Evolutionary conservation across 441 rosid genomes (phyloP).

Genomic region (Iberis amara): DNA sequence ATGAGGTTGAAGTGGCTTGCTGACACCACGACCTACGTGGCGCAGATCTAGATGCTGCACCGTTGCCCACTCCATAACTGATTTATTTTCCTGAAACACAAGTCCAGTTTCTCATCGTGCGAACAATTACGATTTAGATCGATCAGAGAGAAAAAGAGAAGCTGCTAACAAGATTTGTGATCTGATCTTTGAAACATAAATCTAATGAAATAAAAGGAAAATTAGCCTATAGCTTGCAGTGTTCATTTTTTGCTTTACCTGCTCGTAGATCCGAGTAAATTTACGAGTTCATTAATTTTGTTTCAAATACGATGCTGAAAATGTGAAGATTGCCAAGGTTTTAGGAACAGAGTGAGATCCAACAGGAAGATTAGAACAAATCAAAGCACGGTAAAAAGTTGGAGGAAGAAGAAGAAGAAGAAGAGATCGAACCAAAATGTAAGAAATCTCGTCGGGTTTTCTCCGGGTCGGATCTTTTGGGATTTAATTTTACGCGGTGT

Average conservation of each 20-base stretch:
- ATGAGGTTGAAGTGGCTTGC: slow-evolving; percentile 83
- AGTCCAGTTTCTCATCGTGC: background rate
- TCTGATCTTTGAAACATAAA: slow-evolving; percentile 14
- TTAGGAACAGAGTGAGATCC: slow-evolving; percentile 23
- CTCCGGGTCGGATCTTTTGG: slow-evolving; percentile 24
- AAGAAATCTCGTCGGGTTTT: slow-evolving; percentile 19
- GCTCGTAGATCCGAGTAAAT: slow-evolving; percentile 21
- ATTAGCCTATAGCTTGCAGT: slow-evolving; percentile 17
- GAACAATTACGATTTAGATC: slow-evolving; percentile 20
- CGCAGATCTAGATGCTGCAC: slow-evolving; percentile 94
- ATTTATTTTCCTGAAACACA: slow-evolving; percentile 8
- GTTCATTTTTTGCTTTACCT: slow-evolving; percentile 25
- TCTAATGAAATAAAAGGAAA: background rate
- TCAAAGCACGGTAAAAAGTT: background rate
- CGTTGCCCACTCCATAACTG: slow-evolving; percentile 89
- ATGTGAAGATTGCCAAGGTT: background rate
- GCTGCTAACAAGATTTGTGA: background rate
- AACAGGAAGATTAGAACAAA: slow-evolving; percentile 14
- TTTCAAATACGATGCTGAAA: slow-evolving; percentile 1
- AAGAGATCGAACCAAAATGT: slow-evolving; percentile 23
- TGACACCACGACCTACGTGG: slow-evolving; percentile 70
- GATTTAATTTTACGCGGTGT: too few relatives aligned
- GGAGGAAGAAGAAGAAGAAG: slow-evolving; percentile 15
- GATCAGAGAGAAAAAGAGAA: slow-evolving; percentile 2
- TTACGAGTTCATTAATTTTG: slow-evolving; percentile 24